Conservation (phyloP, 257 asterid species). For the Capsicum chinense region DNA sequence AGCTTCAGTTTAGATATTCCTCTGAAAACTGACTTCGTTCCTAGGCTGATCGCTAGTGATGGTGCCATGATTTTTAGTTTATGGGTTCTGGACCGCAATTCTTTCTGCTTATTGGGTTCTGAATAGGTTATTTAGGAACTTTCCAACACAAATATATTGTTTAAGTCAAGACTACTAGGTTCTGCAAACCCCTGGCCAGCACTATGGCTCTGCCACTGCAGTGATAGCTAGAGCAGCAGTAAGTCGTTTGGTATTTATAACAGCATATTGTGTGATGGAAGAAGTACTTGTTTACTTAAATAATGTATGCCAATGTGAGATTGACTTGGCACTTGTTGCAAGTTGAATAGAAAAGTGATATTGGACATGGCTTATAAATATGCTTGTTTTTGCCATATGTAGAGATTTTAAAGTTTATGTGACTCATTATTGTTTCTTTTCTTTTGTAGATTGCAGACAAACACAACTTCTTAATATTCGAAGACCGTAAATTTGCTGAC, state of each 20-base stretch:
- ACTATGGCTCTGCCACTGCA: not conserved
- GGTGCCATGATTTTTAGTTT: not conserved
- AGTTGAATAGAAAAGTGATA: not conserved
- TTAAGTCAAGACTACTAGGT: not conserved
- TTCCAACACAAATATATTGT: not conserved
- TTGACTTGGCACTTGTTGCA: not conserved
- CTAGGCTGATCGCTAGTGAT: not conserved
- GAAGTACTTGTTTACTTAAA: not conserved
- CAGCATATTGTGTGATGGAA: not conserved
- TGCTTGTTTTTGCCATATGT: not conserved
- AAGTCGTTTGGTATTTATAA: not conserved
- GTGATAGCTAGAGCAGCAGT: not conserved
- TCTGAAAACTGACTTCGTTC: not conserved
- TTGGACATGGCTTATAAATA: not conserved
- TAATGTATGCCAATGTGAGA: not conserved
- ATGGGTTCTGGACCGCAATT: not conserved
- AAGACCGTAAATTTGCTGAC: constrained; percentile 97
- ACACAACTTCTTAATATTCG: constrained; percentile 85
- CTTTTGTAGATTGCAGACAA: constrained; percentile 78
- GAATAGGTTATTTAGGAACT: not conserved
- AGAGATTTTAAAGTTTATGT: not conserved
- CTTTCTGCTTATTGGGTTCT: not conserved
- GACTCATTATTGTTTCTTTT: constrained; percentile 32
- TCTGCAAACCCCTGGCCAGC: not conserved
- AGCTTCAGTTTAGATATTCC: not conserved